Percentiles rank a stretch among this genome's conserved stretches.
Conservation (phyloP, 2,329 filamentous ascomycete genomes). For the Cordyceps cateniannulata region DNA sequence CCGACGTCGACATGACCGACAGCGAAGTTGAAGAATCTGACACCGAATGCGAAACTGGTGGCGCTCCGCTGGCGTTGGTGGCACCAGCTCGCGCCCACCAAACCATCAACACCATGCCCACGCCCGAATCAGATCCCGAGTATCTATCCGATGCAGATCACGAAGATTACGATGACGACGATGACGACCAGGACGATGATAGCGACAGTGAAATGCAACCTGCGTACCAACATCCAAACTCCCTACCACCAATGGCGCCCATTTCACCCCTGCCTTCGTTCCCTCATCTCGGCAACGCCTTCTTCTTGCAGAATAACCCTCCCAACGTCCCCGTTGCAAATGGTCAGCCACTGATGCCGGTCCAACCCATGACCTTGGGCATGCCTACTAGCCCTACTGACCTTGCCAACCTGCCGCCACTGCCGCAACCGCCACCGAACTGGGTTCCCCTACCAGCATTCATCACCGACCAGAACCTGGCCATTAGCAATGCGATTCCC, state of each 20-base stretch:
- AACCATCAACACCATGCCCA: not conserved
- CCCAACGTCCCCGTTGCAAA: not conserved
- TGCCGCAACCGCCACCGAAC: constrained; percentile 15
- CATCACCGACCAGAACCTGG: not conserved
- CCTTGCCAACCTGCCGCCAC: constrained; percentile 13
- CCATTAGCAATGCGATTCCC: constrained; percentile 28
- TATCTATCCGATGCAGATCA: not conserved
- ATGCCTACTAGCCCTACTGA: constrained; percentile 5
- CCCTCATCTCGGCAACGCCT: not conserved
- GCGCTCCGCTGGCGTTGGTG: constrained; percentile 2
- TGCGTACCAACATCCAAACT: not conserved
- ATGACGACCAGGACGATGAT: constrained; percentile 1
- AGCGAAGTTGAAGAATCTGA: constrained; percentile 3
- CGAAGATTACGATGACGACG: not conserved
- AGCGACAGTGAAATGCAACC: constrained; percentile 1
- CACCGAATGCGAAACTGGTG: constrained; percentile 12
- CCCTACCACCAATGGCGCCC: not conserved
- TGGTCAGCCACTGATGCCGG: not conserved
- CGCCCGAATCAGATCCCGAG: not conserved
- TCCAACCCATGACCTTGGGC: not conserved
- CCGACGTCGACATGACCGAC: constrained; percentile 14
- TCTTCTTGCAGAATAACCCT: not conserved
- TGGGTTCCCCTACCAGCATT: constrained; percentile 25
- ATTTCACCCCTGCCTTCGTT: not conserved
- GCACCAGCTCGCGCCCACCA: not conserved